Conservation (phyloP, 805 yeast species). For the Starmerella etchellsii region DNA sequence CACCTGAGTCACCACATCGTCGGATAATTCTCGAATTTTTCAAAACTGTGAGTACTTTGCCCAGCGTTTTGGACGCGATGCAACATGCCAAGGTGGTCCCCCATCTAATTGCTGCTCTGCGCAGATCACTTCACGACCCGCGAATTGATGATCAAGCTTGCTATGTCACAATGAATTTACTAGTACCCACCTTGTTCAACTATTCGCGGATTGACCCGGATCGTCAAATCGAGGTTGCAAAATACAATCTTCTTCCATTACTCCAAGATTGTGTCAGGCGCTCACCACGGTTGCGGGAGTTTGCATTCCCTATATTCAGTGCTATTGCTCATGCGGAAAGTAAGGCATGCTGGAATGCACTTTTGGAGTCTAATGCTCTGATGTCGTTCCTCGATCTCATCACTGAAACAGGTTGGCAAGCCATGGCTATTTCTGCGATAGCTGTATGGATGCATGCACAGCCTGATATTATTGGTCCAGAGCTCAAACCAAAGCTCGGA, state of each 20-base stretch:
- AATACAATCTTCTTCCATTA: slow-evolving; percentile 36
- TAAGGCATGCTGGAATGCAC: slow-evolving; percentile 27
- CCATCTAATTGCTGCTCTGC: slow-evolving; percentile 30
- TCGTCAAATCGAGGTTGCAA: slow-evolving; percentile 36
- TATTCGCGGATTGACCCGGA: slow-evolving; percentile 37
- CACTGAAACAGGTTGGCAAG: slow-evolving; percentile 45
- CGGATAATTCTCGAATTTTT: slow-evolving; percentile 34
- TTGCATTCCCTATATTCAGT: slow-evolving; percentile 40
- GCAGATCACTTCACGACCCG: slow-evolving; percentile 15
- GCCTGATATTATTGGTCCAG: slow-evolving; percentile 12
- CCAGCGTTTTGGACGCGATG: slow-evolving; percentile 22
- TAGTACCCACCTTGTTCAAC: slow-evolving; percentile 40
- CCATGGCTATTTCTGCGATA: slow-evolving; percentile 41
- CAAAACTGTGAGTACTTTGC: slow-evolving; percentile 26
- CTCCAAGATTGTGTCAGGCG: slow-evolving; percentile 31
- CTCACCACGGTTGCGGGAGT: slow-evolving; percentile 38
- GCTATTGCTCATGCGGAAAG: slow-evolving; percentile 39
- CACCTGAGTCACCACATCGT: slow-evolving; percentile 26
- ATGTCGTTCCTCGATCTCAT: slow-evolving; percentile 31
- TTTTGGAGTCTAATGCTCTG: slow-evolving; percentile 32
- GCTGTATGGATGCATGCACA: slow-evolving; percentile 26
- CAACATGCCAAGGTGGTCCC: slow-evolving; percentile 32
- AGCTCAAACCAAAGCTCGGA: slow-evolving; percentile 1
- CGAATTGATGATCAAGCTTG: slow-evolving; percentile 11
- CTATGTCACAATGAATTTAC: slow-evolving; percentile 33